Evolutionary conservation across 176 grass and related monocot species (phyloP).

Genomic region (Avena atlantica): DNA sequence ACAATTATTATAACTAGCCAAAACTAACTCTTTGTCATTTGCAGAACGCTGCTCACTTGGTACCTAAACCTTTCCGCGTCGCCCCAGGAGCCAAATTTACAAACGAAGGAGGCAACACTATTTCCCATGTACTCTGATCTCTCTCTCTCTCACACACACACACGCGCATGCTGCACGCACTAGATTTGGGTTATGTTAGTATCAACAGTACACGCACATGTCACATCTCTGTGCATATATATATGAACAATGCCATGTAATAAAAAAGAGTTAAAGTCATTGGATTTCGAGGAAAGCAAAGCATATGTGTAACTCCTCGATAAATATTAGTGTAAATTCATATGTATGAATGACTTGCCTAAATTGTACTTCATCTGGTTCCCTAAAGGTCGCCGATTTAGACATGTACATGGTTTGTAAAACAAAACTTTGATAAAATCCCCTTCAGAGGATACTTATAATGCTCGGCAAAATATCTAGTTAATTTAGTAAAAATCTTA

Average conservation of each 20-base stretch:
- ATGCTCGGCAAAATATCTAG: neutral
- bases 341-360: neutral
- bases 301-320: neutral
- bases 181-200: neutral
- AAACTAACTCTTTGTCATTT: neutral
- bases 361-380: neutral
- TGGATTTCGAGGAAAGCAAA: neutral
- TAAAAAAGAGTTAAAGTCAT: neutral
- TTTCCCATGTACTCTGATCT: neutral
- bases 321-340: neutral
- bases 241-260: neutral
- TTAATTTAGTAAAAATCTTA: neutral
- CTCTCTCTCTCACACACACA: neutral
- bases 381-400: neutral
- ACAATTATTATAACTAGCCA: neutral
- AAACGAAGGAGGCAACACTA: neutral
- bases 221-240: neutral
- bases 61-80: neutral
- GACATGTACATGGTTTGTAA: neutral
- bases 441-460: neutral
- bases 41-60: neutral
- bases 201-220: neutral
- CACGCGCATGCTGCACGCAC: too few relatives aligned
- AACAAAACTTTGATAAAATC: neutral
- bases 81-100: neutral